Base-by-base conservation (phyloP, 73 alveolate genomes). In the Durusdinium trenchii region DNA sequence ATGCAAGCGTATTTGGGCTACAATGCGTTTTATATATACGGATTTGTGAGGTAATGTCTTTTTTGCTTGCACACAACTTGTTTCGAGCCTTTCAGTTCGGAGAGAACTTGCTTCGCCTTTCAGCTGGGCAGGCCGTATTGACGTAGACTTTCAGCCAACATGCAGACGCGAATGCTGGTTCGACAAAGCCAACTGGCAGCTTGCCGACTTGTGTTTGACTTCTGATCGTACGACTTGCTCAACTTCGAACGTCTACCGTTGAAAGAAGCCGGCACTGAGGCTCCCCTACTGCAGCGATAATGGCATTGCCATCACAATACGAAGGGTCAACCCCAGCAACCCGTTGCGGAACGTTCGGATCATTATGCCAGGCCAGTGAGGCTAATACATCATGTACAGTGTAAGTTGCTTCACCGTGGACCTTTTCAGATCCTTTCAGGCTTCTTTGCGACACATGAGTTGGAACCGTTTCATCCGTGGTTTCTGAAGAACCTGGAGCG, bases 141-240 rank as follows among this genome's bases (percentile, higher is more conserved):
- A 91, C 38, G 98, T 91, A 78, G 98, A 91, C 57, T 91, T 91
- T 48, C 78, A 67, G 20, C 98, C 98, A 7, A 91, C 98, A 32
- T 91, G 98, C 89, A 50, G 98, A 16, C 98, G 98, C 18, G 98
- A 91, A 52, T 91, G 98, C 32, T 91, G 98, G 98, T 91, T 91
- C 50, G 98, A 91, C 45, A 47, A 46, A 16, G 98, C 98, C 18
- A 89, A 89, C 26, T 91, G 98, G 98, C 52, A 6, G 6, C 98
- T 48, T 32, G 78, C 69, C 95, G n/a, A 45, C n/a, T 18, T 5
- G 20, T 79, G 10, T 23, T 36, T 7, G 16, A 7, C 23, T 73
- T 35, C 30, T 6, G 69, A 57, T 57, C 32, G n/a, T n/a, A n/a
- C n/a, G n/a, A n/a, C n/a, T n/a, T n/a, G n/a, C n/a, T n/a, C n/a